These are phyloP conservation scores for Talinum fruticosum DNA, from an alignment of 148 eudicot species.

Conservation along the genomic window DNA sequence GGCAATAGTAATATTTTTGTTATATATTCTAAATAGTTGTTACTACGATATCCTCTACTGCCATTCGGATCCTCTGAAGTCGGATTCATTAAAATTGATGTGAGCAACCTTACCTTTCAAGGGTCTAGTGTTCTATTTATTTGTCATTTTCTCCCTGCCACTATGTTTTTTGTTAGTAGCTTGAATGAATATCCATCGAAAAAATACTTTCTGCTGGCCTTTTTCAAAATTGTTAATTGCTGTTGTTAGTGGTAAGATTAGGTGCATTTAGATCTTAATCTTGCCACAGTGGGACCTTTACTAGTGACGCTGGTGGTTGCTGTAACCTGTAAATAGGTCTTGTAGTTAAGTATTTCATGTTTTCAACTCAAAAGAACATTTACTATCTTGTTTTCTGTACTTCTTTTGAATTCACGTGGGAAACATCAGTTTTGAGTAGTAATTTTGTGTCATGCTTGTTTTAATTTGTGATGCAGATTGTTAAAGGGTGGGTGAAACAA, in stretches of 20 bases:
- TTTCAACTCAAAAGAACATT: not conserved
- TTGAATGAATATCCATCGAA: no score
- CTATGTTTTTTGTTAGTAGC: not conserved
- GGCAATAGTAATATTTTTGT: no score
- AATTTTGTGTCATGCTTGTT: conserved; percentile 6
- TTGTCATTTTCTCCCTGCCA: not conserved
- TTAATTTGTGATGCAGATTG: conserved; percentile 45
- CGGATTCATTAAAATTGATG: not conserved
- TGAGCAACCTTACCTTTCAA: not conserved
- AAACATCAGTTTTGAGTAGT: not conserved
- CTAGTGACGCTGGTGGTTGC: no score
- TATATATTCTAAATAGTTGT: not conserved
- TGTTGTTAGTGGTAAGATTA: no score
- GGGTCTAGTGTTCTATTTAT: not conserved
- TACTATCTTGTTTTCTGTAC: not conserved
- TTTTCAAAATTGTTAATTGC: no score
- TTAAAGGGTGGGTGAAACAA: conserved; percentile 82
- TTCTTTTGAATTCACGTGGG: not conserved
- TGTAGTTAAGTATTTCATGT: no score
- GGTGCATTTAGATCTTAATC: no score
- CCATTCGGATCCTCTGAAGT: not conserved
- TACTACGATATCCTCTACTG: not conserved
- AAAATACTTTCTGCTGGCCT: no score
- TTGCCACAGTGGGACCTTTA: no score
- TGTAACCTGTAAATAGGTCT: no score